phyloP scores from a whole-genome alignment of 2,329 filamentous ascomycete species.

The Proliferodiscus dingleyae region DNA sequence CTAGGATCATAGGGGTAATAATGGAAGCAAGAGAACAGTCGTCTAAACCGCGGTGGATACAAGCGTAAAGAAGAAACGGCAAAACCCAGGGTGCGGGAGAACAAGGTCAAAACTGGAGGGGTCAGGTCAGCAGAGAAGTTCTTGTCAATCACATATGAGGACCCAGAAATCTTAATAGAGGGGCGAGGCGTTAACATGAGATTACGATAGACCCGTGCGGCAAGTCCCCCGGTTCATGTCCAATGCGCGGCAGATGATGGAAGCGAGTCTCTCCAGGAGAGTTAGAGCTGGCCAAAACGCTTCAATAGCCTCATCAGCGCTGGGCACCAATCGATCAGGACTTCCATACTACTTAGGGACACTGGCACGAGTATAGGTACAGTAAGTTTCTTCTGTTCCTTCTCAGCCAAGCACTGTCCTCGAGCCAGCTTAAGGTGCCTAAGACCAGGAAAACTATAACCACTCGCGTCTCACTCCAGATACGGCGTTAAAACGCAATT shows the following conservation, averaged over 20 bases:
- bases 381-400: too few relatives aligned
- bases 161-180: background rate
- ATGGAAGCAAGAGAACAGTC: background rate
- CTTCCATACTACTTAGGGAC: too few relatives aligned
- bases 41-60: background rate
- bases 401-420: too few relatives aligned
- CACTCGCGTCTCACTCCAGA: conserved; percentile 7
- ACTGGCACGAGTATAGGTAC: too few relatives aligned
- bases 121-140: background rate
- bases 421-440: background rate
- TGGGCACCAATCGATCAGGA: too few relatives aligned
- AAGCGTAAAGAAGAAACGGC: background rate
- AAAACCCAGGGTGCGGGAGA: background rate
- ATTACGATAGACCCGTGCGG: conserved; percentile 10
- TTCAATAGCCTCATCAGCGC: background rate
- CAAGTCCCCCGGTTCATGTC: background rate
- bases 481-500: conserved; percentile 4
- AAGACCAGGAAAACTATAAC: conserved; percentile 2
- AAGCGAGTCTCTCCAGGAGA: background rate
- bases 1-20: conserved; percentile 3
- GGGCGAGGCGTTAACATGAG: conserved; percentile 5
- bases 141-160: conserved; percentile 5
- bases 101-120: conserved; percentile 4
- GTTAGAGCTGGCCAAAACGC: background rate
- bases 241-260: conserved; percentile 6